These are phyloP conservation scores for Quercus tomentella DNA, from an alignment of 331 rosid species.

Conservation along the genomic window DNA sequence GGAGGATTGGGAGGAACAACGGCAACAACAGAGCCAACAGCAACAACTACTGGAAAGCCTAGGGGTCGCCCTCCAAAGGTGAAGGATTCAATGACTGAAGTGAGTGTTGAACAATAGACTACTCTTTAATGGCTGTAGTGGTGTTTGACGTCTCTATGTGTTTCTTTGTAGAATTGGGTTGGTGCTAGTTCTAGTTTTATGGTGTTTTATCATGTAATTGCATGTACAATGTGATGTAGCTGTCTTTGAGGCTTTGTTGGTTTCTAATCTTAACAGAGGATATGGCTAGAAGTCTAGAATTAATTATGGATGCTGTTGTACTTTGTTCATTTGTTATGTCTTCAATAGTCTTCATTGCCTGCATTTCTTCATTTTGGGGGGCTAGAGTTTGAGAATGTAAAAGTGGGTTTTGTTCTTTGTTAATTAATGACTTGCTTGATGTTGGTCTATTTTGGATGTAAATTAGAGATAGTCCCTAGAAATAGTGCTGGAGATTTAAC, in stretches of 20 bases:
- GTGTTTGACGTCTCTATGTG: slow-evolving; percentile 8
- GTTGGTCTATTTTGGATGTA: not conserved
- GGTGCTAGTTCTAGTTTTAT: slow-evolving; percentile 19
- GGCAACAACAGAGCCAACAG: not conserved
- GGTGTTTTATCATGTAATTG: not conserved
- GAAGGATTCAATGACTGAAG: slow-evolving; percentile 57
- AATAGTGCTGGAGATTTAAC: not conserved
- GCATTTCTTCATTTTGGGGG: not conserved
- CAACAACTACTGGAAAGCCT: slow-evolving; percentile 35
- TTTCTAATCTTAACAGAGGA: slow-evolving; percentile 19
- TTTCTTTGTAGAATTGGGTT: slow-evolving; percentile 36
- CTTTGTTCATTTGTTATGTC: not conserved
- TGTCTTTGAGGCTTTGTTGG: slow-evolving; percentile 17
- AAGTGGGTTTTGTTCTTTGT: not conserved
- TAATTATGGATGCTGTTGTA: not conserved
- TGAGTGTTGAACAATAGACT: slow-evolving; percentile 49
- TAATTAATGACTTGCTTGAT: not conserved
- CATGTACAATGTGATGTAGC: slow-evolving; percentile 16
- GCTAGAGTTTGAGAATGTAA: not conserved
- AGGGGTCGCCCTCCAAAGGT: slow-evolving; percentile 85
- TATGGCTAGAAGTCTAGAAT: slow-evolving; percentile 15
- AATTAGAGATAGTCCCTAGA: not conserved
- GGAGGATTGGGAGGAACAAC: slow-evolving; percentile 23
- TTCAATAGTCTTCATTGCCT: not conserved
- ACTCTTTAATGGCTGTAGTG: not conserved